Evolutionary conservation across 371 early-diverging fungal genomes (phyloP), one percentile per base, ranked within the genome.

Genomic region (Blakeslea trispora): DNA sequence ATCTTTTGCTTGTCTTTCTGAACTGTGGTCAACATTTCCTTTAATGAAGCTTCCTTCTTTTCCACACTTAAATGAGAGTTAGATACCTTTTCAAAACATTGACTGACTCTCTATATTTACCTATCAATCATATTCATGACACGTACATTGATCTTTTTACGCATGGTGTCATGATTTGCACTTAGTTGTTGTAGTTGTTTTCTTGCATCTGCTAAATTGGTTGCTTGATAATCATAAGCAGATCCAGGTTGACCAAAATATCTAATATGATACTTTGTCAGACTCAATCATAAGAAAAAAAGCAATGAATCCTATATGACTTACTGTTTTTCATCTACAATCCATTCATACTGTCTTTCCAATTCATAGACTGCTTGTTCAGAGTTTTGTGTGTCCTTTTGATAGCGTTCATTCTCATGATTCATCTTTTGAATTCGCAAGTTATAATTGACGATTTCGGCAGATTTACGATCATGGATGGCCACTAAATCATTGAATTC

Each of bases 51-150:
- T 69, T 98, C 97, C 59, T 92, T 90, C 77, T 94, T 93, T 69
- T 97, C 98, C 22, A 92, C 90, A 39, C 90, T 86, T 61, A 51
- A 21, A 18, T 49, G 4, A 21, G 17, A n/a, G n/a, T n/a, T n/a
- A n/a, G n/a, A n/a, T n/a, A n/a, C n/a, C n/a, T n/a, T n/a, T n/a
- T n/a, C n/a, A n/a, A n/a, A n/a, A n/a, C n/a, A n/a, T 6, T 5
- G 17, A n/a, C 17, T 17, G 6, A 5, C 2, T 34, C 1, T 23
- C 3, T 34, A 17, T 21, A 2, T 74, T 59, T 68, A 90, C 85
- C 88, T 86, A 61, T 97, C 97, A 65, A 96, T 90, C 77, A 89
- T 93, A 45, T 90, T 91, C 93, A 97, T 91, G n/a, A 94, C 98
- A 17, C 92, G 88, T 3, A 87, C 87, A 68, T 98, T 96, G 54